phyloP scores from a whole-genome alignment of 1,284 basidiomycete genomes.

The Pseudozyma sp. region DNA sequence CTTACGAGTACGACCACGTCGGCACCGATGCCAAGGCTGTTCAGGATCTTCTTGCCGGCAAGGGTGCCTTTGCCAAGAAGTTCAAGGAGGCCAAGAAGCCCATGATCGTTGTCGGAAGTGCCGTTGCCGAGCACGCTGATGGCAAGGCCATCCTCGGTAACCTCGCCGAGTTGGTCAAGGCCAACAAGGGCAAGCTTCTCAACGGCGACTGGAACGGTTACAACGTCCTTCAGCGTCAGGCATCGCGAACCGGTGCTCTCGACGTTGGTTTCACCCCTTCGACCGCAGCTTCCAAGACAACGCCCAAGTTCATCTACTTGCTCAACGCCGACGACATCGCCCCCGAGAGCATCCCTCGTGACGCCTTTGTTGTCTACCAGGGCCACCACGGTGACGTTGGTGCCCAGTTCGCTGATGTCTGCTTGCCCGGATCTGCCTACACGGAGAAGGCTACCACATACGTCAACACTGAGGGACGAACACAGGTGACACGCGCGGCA shows the following conservation, averaged over 20 bases:
- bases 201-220: slow-evolving; percentile 96
- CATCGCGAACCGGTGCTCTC: slow-evolving; percentile 93
- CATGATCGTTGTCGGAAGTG: slow-evolving; percentile 91
- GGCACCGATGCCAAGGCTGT: slow-evolving; percentile 84
- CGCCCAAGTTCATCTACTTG: slow-evolving; percentile 96
- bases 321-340: slow-evolving; percentile 95
- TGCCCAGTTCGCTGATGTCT: slow-evolving; percentile 95
- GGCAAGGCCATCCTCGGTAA: slow-evolving; percentile 83
- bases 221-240: slow-evolving; percentile 87
- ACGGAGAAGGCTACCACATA: slow-evolving; percentile 95
- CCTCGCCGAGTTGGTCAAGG: slow-evolving; percentile 83
- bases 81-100: slow-evolving; percentile 93
- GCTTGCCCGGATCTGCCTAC: slow-evolving; percentile 91
- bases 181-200: slow-evolving; percentile 75
- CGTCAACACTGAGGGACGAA: slow-evolving; percentile 96
- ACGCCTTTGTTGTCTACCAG: slow-evolving; percentile 98
- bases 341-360: slow-evolving; percentile 87
- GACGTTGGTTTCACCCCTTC: slow-evolving; percentile 93
- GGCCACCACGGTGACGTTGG: slow-evolving; percentile 98
- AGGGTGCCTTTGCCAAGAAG: slow-evolving; percentile 85
- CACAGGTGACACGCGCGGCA: slow-evolving; percentile 90
- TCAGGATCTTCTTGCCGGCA: slow-evolving; percentile 77
- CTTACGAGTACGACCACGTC: slow-evolving; percentile 92
- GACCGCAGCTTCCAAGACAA: slow-evolving; percentile 78
- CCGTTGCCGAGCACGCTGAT: slow-evolving; percentile 86